Evolutionary conservation across 805 yeast species (phyloP).

Genomic region (Candida suzukii): DNA sequence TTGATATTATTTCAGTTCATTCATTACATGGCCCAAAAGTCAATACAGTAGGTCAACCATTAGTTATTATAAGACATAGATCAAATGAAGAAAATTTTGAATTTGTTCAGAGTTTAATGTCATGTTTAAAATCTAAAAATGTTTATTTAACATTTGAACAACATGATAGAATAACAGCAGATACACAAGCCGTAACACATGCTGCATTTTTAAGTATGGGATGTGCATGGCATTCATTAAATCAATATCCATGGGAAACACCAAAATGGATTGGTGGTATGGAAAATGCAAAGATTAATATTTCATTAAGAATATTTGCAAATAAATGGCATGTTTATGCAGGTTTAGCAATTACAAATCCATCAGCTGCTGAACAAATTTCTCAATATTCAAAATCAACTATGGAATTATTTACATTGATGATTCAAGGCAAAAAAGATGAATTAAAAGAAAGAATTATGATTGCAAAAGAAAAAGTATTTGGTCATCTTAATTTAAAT

Average conservation of each 20-base stretch:
- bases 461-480: slow-evolving; percentile 69
- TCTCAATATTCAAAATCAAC: slow-evolving; percentile 82
- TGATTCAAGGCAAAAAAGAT: slow-evolving; percentile 61
- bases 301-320: slow-evolving; percentile 81
- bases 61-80: slow-evolving; percentile 76
- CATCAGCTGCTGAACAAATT: slow-evolving; percentile 87
- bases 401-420: slow-evolving; percentile 74
- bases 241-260: slow-evolving; percentile 88
- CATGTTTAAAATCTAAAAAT: slow-evolving; percentile 69
- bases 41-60: slow-evolving; percentile 83
- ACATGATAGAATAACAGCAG: slow-evolving; percentile 94
- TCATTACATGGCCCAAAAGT: slow-evolving; percentile 94
- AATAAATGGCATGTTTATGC: slow-evolving; percentile 99
- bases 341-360: slow-evolving; percentile 93
- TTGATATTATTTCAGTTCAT: slow-evolving; percentile 79
- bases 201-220: slow-evolving; percentile 98
- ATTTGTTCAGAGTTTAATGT: slow-evolving; percentile 56
- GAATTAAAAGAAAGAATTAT: slow-evolving; percentile 52
- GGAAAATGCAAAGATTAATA: slow-evolving; percentile 93
- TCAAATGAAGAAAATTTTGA: slow-evolving; percentile 36
- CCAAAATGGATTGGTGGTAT: slow-evolving; percentile 88
- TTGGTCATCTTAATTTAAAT: slow-evolving; percentile 52
- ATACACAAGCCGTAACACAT: slow-evolving; percentile 97
- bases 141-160: slow-evolving; percentile 78
- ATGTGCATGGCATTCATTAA: slow-evolving; percentile 79